Percentiles rank a stretch among this genome's conserved stretches.
Conservation (phyloP, 1,139 yeast species). For the Blastobotrys raffinosifermentans region DNA sequence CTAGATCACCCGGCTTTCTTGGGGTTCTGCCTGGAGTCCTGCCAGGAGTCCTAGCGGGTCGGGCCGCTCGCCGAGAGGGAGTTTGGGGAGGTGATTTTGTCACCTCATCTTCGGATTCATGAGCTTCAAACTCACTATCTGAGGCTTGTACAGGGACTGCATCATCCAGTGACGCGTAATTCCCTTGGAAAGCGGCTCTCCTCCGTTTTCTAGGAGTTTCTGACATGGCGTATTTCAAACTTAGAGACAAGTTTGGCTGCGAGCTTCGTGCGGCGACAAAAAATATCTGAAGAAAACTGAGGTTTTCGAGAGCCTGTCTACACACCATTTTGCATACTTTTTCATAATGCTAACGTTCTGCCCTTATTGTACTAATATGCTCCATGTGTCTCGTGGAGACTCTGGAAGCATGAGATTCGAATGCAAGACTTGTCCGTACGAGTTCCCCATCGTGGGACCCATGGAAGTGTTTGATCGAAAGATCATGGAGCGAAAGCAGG, state of each 20-base stretch:
- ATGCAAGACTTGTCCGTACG: constrained; percentile 93
- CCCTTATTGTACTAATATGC: constrained; percentile 89
- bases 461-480: constrained; percentile 82
- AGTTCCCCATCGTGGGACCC: constrained; percentile 70
- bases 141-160: constrained; percentile 6
- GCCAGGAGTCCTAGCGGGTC: constrained; percentile 6
- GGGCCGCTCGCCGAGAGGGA: constrained; percentile 4
- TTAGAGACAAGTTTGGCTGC: no score
- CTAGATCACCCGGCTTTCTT: constrained; percentile 34
- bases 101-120: constrained; percentile 6
- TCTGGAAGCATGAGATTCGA: constrained; percentile 45
- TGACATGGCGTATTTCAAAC: no score
- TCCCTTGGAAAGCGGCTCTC: constrained; percentile 16
- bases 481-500: constrained; percentile 75
- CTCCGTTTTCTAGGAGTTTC: constrained; percentile 16
- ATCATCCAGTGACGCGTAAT: constrained; percentile 13
- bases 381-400: constrained; percentile 41
- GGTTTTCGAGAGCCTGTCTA: no score
- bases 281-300: no score
- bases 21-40: constrained; percentile 8
- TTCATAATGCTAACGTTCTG: constrained; percentile 77
- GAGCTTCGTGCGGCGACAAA: no score
- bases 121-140: constrained; percentile 8
- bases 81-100: constrained; percentile 13
- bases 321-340: not conserved